phyloP scores from a whole-genome alignment of 2,329 filamentous ascomycete species.

The Neofusicoccum kwambonambiense region DNA sequence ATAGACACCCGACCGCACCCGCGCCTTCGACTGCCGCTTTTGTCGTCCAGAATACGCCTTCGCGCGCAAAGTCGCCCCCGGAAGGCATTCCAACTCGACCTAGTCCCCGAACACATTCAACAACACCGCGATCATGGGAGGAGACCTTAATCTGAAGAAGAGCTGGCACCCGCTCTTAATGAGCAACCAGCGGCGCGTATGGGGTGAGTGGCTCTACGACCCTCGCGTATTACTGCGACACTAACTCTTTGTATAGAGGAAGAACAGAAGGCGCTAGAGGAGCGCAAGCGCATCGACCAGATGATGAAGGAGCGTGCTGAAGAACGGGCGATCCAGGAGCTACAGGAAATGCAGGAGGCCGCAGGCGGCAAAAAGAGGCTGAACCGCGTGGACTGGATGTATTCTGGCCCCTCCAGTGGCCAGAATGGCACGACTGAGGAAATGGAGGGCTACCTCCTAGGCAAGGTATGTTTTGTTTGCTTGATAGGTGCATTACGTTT shows the following conservation, averaged over 20 bases:
- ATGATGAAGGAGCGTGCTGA: constrained; percentile 91
- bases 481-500: too few species aligned
- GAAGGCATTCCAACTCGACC: background rate
- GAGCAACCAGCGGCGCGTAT: constrained; percentile 87
- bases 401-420: constrained; percentile 77
- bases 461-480: constrained; percentile 55
- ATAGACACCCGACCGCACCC: background rate
- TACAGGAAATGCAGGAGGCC: constrained; percentile 84
- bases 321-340: constrained; percentile 87
- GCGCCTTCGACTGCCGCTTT: background rate
- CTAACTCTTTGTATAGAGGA: constrained; percentile 53
- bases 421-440: constrained; percentile 70
- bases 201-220: constrained; percentile 39
- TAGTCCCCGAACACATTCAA: background rate
- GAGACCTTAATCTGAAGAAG: constrained; percentile 90
- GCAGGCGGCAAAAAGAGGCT: constrained; percentile 78
- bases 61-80: background rate
- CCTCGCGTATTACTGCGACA: too few species aligned
- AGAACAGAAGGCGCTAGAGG: constrained; percentile 87
- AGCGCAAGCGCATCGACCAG: constrained; percentile 90
- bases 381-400: constrained; percentile 97
- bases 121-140: constrained; percentile 68
- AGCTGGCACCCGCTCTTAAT: constrained; percentile 89
- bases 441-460: constrained; percentile 88
- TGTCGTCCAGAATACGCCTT: background rate